A percentile compares a stretch with the other conserved stretches of the same genome.
Conservation (phyloP, 495 filamentous ascomycete genomes). For the Physcia stellaris region DNA sequence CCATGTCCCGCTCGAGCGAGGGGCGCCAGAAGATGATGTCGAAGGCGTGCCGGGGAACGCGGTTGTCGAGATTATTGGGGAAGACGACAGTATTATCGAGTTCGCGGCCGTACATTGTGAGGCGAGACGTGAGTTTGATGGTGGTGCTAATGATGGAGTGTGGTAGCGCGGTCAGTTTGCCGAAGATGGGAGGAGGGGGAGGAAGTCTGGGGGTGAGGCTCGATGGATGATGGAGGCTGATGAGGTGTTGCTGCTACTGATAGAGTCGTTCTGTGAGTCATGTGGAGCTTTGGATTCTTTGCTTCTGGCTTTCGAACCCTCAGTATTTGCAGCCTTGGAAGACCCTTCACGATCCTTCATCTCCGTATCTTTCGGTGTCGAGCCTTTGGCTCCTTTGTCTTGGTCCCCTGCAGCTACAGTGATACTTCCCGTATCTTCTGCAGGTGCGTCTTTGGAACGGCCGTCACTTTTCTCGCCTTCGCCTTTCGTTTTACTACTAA, state of each 20-base stretch:
- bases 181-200: constrained; percentile 27
- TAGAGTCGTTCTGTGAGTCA: background rate
- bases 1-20: constrained; percentile 40
- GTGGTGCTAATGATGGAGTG: constrained; percentile 39
- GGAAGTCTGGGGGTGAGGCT: constrained; percentile 15
- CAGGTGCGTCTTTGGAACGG: no score
- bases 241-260: constrained; percentile 6
- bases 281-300: background rate
- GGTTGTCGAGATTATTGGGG: constrained; percentile 40
- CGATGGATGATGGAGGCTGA: no score
- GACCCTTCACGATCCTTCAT: no score
- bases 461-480: no score
- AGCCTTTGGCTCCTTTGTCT: no score
- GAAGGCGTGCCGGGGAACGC: constrained; percentile 70
- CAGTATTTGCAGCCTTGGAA: no score
- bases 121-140: constrained; percentile 45
- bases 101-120: constrained; percentile 66
- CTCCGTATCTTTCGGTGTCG: no score
- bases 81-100: constrained; percentile 47
- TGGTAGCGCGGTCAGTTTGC: constrained; percentile 27
- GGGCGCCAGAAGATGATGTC: constrained; percentile 60
- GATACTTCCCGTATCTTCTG: no score
- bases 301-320: background rate
- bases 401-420: no score
- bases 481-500: no score